These are phyloP conservation scores for Fusarium brevicatenulatum DNA, from an alignment of 2,329 filamentous ascomycete genomes.

Conservation along the genomic window DNA sequence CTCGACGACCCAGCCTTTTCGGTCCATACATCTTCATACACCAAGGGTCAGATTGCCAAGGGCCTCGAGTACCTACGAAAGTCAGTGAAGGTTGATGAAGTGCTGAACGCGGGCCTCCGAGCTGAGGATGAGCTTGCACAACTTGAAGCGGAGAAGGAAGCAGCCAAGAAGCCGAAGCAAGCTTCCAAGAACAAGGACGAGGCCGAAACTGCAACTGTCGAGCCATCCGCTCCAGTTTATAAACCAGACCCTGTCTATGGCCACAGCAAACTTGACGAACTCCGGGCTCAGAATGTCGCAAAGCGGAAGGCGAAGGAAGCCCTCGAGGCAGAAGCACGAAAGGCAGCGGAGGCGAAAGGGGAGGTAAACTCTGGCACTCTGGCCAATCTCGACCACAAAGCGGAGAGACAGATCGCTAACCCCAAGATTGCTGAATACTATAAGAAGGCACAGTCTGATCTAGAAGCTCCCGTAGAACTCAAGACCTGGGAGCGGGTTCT, in stretches of 20 bases:
- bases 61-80: constrained; percentile 67
- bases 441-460: constrained; percentile 59
- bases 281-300: constrained; percentile 64
- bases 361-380: constrained; percentile 53
- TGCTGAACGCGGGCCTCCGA: constrained; percentile 67
- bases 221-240: constrained; percentile 32
- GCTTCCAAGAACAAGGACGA: constrained; percentile 40
- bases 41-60: constrained; percentile 52
- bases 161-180: constrained; percentile 34
- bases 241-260: constrained; percentile 66
- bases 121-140: constrained; percentile 70
- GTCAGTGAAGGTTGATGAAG: constrained; percentile 66
- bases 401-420: constrained; percentile 53
- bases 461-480: constrained; percentile 64
- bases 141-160: constrained; percentile 56
- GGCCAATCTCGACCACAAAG: constrained; percentile 50
- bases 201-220: neutral
- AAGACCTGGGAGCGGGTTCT: constrained; percentile 61
- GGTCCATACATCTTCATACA: constrained; percentile 59
- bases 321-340: constrained; percentile 54
- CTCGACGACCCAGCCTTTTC: constrained; percentile 66
- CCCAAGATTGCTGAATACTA: constrained; percentile 53
- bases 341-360: constrained; percentile 55
- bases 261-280: constrained; percentile 64
- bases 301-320: constrained; percentile 60